Conservation (phyloP, 805 yeast species). For the Wickerhamomyces ciferrii region DNA sequence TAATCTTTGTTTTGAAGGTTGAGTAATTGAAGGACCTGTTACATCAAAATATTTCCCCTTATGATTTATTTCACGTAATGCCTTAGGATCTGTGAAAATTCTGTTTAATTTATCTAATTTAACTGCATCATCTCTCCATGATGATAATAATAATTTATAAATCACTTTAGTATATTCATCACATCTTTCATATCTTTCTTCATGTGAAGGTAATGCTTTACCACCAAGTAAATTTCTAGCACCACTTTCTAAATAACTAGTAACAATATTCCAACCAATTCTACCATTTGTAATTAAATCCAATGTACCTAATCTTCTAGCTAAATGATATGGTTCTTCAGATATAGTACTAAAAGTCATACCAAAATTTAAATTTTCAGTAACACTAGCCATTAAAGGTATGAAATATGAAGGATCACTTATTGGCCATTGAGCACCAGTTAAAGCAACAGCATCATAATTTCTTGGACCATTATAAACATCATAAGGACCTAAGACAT, state of each 20-base stretch:
- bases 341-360: conserved; percentile 34
- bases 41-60: conserved; percentile 32
- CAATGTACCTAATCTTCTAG: conserved; percentile 33
- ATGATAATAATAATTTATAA: conserved; percentile 29
- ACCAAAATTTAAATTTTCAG: conserved; percentile 31
- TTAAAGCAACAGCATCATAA: conserved; percentile 7
- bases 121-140: conserved; percentile 33
- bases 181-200: conserved; percentile 31
- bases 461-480: conserved; percentile 24
- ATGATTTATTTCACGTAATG: conserved; percentile 30
- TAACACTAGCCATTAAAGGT: conserved; percentile 34
- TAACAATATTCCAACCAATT: conserved; percentile 38
- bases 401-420: conserved; percentile 32
- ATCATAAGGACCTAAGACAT: conserved; percentile 32
- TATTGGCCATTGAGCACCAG: conserved; percentile 30
- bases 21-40: conserved; percentile 31
- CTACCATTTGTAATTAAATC: conserved; percentile 35
- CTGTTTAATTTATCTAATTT: conserved; percentile 15
- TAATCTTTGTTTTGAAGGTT: conserved; percentile 34
- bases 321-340: conserved; percentile 33
- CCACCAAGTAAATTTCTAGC: conserved; percentile 30
- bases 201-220: conserved; percentile 29
- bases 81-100: conserved; percentile 27
- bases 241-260: conserved; percentile 34
- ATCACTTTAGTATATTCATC: conserved; percentile 33